These are phyloP conservation scores for Peronospora tabacina DNA, from an alignment of 352 stramenopile genomes.

Conservation along the genomic window DNA sequence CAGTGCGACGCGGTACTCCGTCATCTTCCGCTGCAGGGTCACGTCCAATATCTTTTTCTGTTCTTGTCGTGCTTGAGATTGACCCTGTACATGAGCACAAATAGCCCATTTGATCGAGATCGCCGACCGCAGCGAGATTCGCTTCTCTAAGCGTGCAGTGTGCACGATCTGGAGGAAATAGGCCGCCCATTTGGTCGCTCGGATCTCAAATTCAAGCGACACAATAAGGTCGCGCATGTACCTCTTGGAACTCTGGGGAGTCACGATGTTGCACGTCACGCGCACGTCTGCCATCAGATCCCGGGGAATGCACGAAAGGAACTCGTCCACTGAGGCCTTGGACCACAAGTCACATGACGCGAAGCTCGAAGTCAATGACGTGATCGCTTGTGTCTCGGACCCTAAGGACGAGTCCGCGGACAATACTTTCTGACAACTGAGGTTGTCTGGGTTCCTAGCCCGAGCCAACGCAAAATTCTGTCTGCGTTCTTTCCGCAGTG, in stretches of 20 bases:
- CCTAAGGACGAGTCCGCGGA: slow-evolving; percentile 3
- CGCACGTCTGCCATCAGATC: slow-evolving; percentile 44
- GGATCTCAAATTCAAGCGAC: slow-evolving; percentile 64
- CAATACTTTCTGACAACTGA: slow-evolving; percentile 3
- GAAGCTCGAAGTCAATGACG: slow-evolving; percentile 11
- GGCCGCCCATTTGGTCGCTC: slow-evolving; percentile 69
- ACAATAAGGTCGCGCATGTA: slow-evolving; percentile 37
- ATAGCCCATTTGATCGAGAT: slow-evolving; percentile 62
- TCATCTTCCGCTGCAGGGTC: slow-evolving; percentile 71
- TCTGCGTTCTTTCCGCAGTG: slow-evolving; percentile 5
- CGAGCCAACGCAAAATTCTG: slow-evolving; percentile 2
- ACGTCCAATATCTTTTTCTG: slow-evolving; percentile 43
- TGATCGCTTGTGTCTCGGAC: slow-evolving; percentile 1
- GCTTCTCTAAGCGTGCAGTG: slow-evolving; percentile 21
- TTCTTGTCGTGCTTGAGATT: slow-evolving; percentile 33
- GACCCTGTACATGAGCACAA: slow-evolving; percentile 44
- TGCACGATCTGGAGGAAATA: slow-evolving; percentile 65
- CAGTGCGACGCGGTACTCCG: slow-evolving; percentile 72
- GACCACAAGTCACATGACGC: slow-evolving; percentile 18
- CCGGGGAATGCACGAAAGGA: slow-evolving; percentile 26
- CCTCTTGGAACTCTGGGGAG: slow-evolving; percentile 16
- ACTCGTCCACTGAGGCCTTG: slow-evolving; percentile 33
- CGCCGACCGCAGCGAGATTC: slow-evolving; percentile 25
- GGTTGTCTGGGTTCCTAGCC: slow-evolving; percentile 8
- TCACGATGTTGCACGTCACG: slow-evolving; percentile 34